Conservation (phyloP, 495 filamentous ascomycete species). For the Hypoxylon fragiforme region DNA sequence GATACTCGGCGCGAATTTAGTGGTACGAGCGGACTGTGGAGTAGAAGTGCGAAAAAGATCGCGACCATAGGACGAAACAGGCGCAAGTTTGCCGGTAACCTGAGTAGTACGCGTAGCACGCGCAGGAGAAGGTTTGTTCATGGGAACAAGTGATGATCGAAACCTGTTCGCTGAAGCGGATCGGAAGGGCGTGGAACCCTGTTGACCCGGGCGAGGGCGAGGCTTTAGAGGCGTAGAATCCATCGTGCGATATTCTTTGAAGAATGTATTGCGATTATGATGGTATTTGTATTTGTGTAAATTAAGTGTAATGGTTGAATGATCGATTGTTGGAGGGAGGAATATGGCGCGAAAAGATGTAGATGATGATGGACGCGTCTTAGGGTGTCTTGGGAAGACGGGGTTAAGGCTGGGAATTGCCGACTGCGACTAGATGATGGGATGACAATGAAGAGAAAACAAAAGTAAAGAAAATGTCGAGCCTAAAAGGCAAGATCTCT, state of each 20-base stretch:
- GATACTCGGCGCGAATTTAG: conserved; percentile 44
- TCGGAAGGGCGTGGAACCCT: conserved; percentile 39
- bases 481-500: conserved; percentile 10
- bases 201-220: conserved; percentile 36
- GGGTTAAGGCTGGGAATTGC: conserved; percentile 19
- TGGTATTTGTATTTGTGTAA: not conserved
- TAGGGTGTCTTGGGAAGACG: conserved; percentile 8
- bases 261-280: conserved; percentile 1
- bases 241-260: conserved; percentile 19
- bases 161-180: conserved; percentile 36
- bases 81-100: conserved; percentile 15
- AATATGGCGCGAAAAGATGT: not conserved
- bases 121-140: conserved; percentile 24
- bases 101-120: conserved; percentile 18
- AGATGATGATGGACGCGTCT: conserved; percentile 27
- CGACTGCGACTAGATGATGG: conserved; percentile 13
- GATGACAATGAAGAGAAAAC: not conserved
- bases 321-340: not conserved
- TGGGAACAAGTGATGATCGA: conserved; percentile 37
- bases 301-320: not conserved
- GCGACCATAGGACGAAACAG: conserved; percentile 21
- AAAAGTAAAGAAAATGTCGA: conserved; percentile 1
- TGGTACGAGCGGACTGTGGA: conserved; percentile 33
- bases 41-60: conserved; percentile 48
- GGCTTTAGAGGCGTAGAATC: conserved; percentile 36